Conservation (phyloP, 805 yeast species). For the Yamadazyma laniorum region DNA sequence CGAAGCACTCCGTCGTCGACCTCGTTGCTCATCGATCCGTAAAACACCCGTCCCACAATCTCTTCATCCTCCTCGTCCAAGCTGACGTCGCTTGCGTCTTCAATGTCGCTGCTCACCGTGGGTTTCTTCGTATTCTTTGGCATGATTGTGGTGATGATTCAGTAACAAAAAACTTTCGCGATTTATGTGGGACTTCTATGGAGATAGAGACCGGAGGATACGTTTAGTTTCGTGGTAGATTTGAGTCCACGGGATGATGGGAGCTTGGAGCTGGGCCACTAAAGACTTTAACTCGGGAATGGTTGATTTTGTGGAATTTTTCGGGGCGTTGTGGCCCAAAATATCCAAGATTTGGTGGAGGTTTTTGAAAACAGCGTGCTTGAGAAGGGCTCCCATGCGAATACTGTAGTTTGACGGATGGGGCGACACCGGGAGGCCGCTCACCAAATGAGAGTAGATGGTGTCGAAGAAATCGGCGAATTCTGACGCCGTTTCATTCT, state of each 20-base stretch:
- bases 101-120: neutral
- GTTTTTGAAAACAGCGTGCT: constrained; percentile 6
- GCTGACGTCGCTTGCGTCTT: constrained; percentile 33
- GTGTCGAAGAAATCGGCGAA: constrained; percentile 1
- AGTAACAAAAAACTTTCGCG: too few species aligned
- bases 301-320: neutral
- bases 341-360: neutral
- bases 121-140: neutral
- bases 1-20: constrained; percentile 17
- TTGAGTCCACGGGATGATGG: neutral
- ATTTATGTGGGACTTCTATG: neutral
- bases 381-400: constrained; percentile 8
- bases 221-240: neutral
- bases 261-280: neutral
- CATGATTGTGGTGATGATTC: too few species aligned
- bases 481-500: constrained; percentile 2
- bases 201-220: neutral
- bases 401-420: constrained; percentile 9
- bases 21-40: constrained; percentile 18
- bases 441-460: neutral
- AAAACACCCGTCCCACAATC: constrained; percentile 43
- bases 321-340: neutral
- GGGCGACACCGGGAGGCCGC: constrained; percentile 1
- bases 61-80: constrained; percentile 47
- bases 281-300: neutral